Base-by-base conservation (phyloP, 805 yeast species). In the Pichia cabralensis region DNA sequence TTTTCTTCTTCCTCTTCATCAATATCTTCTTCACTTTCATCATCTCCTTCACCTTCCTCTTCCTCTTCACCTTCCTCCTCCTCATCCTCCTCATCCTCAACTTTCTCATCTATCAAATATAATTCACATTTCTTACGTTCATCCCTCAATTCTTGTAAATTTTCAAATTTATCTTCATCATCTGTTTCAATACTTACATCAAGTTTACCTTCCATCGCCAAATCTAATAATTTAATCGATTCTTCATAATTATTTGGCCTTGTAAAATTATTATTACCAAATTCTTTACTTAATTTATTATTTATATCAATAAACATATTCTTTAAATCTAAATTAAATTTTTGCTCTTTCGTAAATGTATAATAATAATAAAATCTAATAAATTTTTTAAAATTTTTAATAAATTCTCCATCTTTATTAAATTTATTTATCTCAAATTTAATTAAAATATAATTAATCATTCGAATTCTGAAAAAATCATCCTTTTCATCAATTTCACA, bases 351-450 rank as follows among this genome's bases (percentile, higher is more conserved):
- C 22, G 78, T 68, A 52, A 65, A 69, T 5, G 71, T 53, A 49
- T 82, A 85, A 52, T 74, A 85, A 47, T 85, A 92, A 40, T 84
- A 76, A 43, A 74, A 77, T 19, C 64, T 64, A 38, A 78, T 45
- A 38, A 79, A 69, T 0, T 61, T 34, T 1, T 50, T 46, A 10
- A 73, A 31, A 24, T 62, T 58, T 4, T 21, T 29, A 8, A 41
- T 43, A n/a, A n/a, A n/a, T n/a, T n/a, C n/a, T n/a, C n/a, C n/a
- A 3, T 42, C 37, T 16, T 37, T 43, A 13, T 47, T 40, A 10
- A 38, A 11, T 6, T 13, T 19, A 7, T 27, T 22, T 2, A 38
- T 16, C 11, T 40, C 33, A 6, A 61, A 28, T 8, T 52, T 53
- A n/a, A 55, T 53, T 14, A 78, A 47, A 5, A 74, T 49, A 0